A percentile compares a stretch with the other conserved stretches of the same genome.
phyloP scores from a whole-genome alignment of 495 filamentous ascomycete species.

The Mytilinidion resinicola region DNA sequence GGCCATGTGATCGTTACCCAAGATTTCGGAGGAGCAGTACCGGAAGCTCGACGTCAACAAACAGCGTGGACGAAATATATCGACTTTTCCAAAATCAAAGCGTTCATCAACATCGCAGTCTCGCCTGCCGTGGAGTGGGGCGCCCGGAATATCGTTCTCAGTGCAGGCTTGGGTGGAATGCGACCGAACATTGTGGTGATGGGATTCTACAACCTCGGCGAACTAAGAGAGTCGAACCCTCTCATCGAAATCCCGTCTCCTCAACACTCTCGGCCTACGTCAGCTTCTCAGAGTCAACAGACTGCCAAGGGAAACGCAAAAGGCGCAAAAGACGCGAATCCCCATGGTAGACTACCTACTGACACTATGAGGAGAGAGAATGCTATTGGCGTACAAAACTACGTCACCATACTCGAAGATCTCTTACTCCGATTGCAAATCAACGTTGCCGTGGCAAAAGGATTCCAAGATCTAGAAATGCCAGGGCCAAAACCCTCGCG shows the following conservation, averaged over 20 bases:
- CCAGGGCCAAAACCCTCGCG: conserved; percentile 39
- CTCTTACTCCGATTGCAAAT: conserved; percentile 69
- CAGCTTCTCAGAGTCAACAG: conserved; percentile 6
- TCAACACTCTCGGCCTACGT: conserved; percentile 22
- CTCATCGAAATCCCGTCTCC: conserved; percentile 44
- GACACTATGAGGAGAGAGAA: conserved; percentile 54
- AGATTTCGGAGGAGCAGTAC: conserved; percentile 70
- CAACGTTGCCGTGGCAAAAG: conserved; percentile 80
- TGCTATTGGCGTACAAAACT: conserved; percentile 59
- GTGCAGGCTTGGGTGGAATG: conserved; percentile 83
- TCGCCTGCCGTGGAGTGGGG: conserved; percentile 83
- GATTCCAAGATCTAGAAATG: conserved; percentile 70
- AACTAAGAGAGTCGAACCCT: conserved; percentile 52
- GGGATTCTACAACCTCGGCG: conserved; percentile 69
- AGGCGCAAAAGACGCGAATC: conserved; percentile 35
- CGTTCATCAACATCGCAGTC: conserved; percentile 79
- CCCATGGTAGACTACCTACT: conserved; percentile 51
- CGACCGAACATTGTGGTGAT: conserved; percentile 78
- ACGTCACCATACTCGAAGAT: conserved; percentile 81
- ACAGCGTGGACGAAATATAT: conserved; percentile 79
- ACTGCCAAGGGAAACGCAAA: conserved; percentile 11
- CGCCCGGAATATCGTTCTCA: conserved; percentile 72
- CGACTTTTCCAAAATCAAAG: conserved; percentile 80
- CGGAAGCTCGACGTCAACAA: conserved; percentile 76
- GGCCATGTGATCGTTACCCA: conserved; percentile 82